A percentile compares a stretch with the other conserved stretches of the same genome.
phyloP scores from a whole-genome alignment of 2,329 filamentous ascomycete genomes.

The Ploettnerulaceae sp. region DNA sequence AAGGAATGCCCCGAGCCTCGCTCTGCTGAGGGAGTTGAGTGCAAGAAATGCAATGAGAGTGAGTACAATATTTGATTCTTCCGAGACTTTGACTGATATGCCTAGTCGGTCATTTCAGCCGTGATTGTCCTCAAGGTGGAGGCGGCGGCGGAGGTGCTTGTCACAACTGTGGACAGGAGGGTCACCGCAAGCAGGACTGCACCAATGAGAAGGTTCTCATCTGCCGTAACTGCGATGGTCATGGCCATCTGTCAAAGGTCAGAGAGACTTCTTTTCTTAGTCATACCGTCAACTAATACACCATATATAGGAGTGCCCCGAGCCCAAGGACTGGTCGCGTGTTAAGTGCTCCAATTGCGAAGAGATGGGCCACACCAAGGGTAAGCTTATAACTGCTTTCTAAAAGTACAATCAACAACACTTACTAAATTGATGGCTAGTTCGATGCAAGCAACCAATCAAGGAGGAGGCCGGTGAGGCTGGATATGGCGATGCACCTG shows the following conservation, averaged over 20 bases:
- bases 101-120: constrained; percentile 55
- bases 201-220: constrained; percentile 41
- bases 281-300: not conserved
- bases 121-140: constrained; percentile 60
- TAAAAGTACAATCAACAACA: not conserved
- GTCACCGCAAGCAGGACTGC: constrained; percentile 34
- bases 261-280: constrained; percentile 26
- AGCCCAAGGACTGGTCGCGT: constrained; percentile 40
- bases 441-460: constrained; percentile 37
- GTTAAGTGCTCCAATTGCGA: constrained; percentile 56
- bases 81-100: constrained; percentile 28
- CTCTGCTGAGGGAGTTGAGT: constrained; percentile 30
- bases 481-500: too few species aligned
- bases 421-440: constrained; percentile 29
- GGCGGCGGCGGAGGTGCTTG: constrained; percentile 49
- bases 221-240: constrained; percentile 59
- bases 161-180: constrained; percentile 32
- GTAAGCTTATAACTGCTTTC: constrained; percentile 6
- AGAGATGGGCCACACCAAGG: constrained; percentile 29
- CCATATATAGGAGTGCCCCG: constrained; percentile 43
- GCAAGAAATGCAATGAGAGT: constrained; percentile 35
- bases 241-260: constrained; percentile 56
- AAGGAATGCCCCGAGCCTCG: constrained; percentile 44
- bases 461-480: constrained; percentile 23
- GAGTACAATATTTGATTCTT: constrained; percentile 8